Conservation (phyloP, 2,329 filamentous ascomycete species). For the Waltergamsia citrina region DNA sequence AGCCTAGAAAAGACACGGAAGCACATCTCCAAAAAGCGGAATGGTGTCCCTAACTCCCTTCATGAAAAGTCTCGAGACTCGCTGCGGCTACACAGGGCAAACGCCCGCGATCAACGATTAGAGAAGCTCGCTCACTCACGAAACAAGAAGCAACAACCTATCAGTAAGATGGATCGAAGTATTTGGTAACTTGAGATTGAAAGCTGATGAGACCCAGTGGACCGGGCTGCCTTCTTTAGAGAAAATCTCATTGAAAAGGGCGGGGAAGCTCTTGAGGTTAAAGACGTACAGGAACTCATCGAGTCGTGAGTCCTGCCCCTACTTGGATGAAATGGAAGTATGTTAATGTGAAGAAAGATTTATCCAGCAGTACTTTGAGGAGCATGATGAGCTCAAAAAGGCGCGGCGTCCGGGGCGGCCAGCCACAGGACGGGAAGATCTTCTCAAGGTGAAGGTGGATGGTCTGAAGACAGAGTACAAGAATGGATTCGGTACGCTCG, state of each 20-base stretch:
- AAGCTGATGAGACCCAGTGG: conserved; percentile 13
- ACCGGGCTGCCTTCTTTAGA: conserved; percentile 55
- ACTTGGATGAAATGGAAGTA: conserved; percentile 1
- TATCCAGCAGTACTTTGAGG: conserved; percentile 58
- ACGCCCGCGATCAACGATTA: conserved; percentile 73
- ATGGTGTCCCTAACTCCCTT: conserved; percentile 60
- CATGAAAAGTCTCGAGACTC: conserved; percentile 88
- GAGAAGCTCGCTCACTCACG: conserved; percentile 60
- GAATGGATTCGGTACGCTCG: conserved; percentile 64
- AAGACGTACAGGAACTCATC: conserved; percentile 52
- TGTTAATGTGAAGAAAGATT: conserved; percentile 29
- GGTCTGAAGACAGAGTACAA: conserved; percentile 71
- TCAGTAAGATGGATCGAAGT: conserved; percentile 20
- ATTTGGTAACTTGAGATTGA: background rate
- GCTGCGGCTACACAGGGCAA: conserved; percentile 68
- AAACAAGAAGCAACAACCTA: conserved; percentile 64
- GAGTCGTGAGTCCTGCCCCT: conserved; percentile 38
- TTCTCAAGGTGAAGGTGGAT: conserved; percentile 62
- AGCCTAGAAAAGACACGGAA: conserved; percentile 78
- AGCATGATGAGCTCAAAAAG: conserved; percentile 56
- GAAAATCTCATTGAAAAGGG: conserved; percentile 45
- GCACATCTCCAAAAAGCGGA: conserved; percentile 80
- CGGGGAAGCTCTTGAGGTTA: conserved; percentile 36
- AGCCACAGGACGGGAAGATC: conserved; percentile 65
- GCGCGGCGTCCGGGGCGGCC: conserved; percentile 71